Evolutionary conservation across 2,329 filamentous ascomycete genomes (phyloP), one percentile per base, ranked within the genome.

Genomic region (Exophiala viscosa): DNA sequence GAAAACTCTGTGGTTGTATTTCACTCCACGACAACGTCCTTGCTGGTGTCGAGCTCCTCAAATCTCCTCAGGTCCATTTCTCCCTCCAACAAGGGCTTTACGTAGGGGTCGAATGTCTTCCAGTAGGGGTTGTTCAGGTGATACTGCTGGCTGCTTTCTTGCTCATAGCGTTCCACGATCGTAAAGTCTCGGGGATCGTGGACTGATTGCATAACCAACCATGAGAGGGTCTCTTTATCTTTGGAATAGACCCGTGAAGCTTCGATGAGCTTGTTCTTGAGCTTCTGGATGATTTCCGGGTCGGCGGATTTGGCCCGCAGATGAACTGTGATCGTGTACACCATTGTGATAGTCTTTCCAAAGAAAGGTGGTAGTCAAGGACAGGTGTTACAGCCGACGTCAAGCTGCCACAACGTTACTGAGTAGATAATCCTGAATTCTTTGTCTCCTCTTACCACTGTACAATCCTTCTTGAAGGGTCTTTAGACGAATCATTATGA

Each of bases 171-270:
- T 72, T 90, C 86, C 42, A 90, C 85, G 62, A 90, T 87, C 43
- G 83, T 87, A 70, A 90, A 90, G 45, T 84, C 82, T 52, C 84
- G 76, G 40, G 77, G 76, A 67, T 89, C 86, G 62, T 80, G 75
- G 52, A 83, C 77, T 63, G 84, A 83, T 73, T 89, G 86, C 86
- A 89, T 89, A 58, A 90, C 86, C 69, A 87, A 82, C 86, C 86
- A 89, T 41, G 75, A 79, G 52, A 85, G 64, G 0, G 81, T 88
- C 74, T 89, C 86, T 65, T 81, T 81, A 72, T 89, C 86, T 59
- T 86, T 76, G 59, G 78, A 81, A 72, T 89, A 89, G 58, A 89
- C 78, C 57, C 82, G 78, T 54, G 83, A 84, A n/a, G 86, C 86
- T 67, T 90, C 86, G 66, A 85, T 79, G 52, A 90, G 81, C 74